phyloP scores from a whole-genome alignment of 2,329 filamentous ascomycete species.

The Albophoma yamanashiensis region DNA sequence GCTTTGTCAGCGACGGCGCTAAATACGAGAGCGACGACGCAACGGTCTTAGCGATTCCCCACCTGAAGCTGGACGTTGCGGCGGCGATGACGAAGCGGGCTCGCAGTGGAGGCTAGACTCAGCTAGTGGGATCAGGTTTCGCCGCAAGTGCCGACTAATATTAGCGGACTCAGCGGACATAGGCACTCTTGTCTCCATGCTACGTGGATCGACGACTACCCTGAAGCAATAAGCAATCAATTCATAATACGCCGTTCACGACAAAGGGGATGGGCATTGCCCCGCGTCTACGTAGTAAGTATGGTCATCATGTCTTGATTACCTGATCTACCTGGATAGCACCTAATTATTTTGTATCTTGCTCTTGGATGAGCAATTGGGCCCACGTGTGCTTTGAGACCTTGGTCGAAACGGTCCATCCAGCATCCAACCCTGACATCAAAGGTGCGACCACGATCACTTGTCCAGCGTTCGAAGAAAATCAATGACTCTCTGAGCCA shows the following conservation, averaged over 20 bases:
- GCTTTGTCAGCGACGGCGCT: constrained; percentile 7
- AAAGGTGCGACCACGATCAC: background rate
- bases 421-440: background rate
- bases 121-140: background rate
- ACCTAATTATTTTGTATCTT: background rate
- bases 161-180: constrained; percentile 3
- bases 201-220: background rate
- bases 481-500: constrained; percentile 32
- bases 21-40: background rate
- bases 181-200: background rate
- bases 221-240: background rate
- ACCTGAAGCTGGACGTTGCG: background rate
- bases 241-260: background rate
- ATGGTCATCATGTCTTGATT: background rate
- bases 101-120: background rate
- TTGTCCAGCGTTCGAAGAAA: constrained; percentile 28
- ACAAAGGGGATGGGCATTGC: background rate
- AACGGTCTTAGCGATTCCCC: background rate
- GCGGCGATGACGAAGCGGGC: background rate
- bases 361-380: background rate
- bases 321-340: background rate
- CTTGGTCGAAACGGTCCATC: background rate
- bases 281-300: background rate
- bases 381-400: background rate
- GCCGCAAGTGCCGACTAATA: background rate